Percentiles rank a stretch among this genome's conserved stretches.
Conservation (phyloP, 441 rosid genomes). For the Francoa sonchifolia region DNA sequence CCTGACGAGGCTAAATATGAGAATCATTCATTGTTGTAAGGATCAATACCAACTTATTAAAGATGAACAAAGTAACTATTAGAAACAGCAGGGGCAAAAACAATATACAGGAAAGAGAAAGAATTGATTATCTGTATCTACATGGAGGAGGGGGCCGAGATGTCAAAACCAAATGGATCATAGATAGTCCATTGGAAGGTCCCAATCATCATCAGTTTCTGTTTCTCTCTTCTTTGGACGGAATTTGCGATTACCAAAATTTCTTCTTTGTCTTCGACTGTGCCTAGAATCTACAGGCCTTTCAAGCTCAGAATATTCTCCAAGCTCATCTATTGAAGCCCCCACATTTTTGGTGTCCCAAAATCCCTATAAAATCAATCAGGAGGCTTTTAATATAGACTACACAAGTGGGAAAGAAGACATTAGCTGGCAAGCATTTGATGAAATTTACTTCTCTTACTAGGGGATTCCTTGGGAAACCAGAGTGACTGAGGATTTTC, state of each 20-base stretch:
- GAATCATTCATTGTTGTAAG: no score
- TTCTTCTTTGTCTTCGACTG: slow-evolving; percentile 15
- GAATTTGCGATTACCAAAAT: slow-evolving; percentile 15
- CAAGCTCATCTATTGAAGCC: slow-evolving; percentile 22
- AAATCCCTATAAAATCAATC: slow-evolving; percentile 42
- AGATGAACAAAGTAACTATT: no score
- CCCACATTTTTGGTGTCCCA: slow-evolving; percentile 36
- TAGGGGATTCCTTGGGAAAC: no score
- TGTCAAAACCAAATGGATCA: slow-evolving; percentile 12
- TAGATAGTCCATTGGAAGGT: slow-evolving; percentile 46
- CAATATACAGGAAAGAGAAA: not conserved
- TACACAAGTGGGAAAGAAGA: no score
- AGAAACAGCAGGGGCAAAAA: not conserved
- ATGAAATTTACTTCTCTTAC: no score
- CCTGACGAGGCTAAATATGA: no score
- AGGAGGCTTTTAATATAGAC: no score
- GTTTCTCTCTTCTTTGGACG: slow-evolving; percentile 17
- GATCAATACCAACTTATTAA: no score
- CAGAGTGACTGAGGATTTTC: no score
- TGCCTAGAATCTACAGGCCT: slow-evolving; percentile 19
- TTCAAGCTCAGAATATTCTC: slow-evolving; percentile 31
- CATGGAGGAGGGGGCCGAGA: not conserved
- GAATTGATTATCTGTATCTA: not conserved
- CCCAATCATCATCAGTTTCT: slow-evolving; percentile 46
- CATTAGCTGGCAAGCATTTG: no score